These are phyloP conservation scores for Anacardium occidentale DNA, from an alignment of 345 rosid species.

Conservation along the genomic window DNA sequence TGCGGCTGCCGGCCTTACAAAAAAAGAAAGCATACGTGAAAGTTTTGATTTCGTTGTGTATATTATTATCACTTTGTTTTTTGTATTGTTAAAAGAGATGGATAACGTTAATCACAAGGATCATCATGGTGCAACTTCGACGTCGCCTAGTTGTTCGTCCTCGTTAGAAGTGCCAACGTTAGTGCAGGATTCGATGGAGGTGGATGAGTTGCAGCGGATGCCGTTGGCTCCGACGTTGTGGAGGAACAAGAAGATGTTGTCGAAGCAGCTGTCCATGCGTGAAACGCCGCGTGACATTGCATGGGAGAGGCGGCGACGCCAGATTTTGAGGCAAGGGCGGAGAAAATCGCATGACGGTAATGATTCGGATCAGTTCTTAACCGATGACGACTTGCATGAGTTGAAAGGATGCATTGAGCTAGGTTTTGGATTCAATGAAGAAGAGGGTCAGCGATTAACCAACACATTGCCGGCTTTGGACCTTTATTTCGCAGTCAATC, in stretches of 20 bases:
- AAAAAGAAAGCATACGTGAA: no score
- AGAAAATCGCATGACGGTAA: conserved; percentile 21
- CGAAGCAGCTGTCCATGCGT: conserved; percentile 78
- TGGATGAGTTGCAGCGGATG: conserved; percentile 45
- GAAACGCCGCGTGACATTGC: conserved; percentile 73
- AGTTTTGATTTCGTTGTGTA: no score
- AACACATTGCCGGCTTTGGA: conserved; percentile 86
- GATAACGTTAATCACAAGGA: no score
- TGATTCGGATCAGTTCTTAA: conserved; percentile 44
- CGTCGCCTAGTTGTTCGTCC: conserved; percentile 11
- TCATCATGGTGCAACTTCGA: no score
- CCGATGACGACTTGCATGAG: conserved; percentile 80
- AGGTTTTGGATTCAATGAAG: conserved; percentile 90
- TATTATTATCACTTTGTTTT: no score
- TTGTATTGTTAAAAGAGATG: no score
- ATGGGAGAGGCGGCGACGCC: conserved; percentile 84
- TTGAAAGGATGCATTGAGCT: conserved; percentile 92
- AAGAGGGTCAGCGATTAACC: conserved; percentile 64
- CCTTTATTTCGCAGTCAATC: conserved; percentile 84
- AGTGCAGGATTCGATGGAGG: conserved; percentile 22
- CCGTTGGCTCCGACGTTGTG: conserved; percentile 38
- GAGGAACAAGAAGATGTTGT: conserved; percentile 47
- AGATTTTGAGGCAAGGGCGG: conserved; percentile 54
- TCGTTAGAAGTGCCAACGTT: conserved; percentile 25
- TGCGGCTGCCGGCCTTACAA: conserved; percentile 30